Base-by-base conservation (phyloP, 495 filamentous ascomycete genomes). In the Pseudotulostoma volvatum region DNA sequence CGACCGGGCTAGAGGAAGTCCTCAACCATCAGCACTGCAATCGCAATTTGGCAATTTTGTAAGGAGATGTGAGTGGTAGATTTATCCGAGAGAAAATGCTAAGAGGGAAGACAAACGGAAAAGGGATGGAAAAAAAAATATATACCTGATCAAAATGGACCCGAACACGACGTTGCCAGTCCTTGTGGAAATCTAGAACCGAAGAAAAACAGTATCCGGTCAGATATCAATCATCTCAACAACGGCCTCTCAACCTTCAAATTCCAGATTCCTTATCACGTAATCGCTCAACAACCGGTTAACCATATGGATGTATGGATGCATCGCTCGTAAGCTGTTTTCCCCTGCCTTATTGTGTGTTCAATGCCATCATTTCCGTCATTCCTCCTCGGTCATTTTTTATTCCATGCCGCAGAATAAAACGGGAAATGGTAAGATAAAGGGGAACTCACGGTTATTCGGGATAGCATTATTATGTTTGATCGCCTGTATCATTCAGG, bases 131-230 rank as follows among this genome's bases (percentile, higher is more conserved):
- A n/a, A n/a, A n/a, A n/a, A n/a, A n/a, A n/a, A n/a, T n/a, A n/a
- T n/a, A n/a, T 86, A 96, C 88, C 88, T 97, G 90, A 73, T 97
- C 84, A 73, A 97, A 97, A 74, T 96, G 92, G 61, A 76, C 75
- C 67, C 86, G 82, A 52, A 97, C 90, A 69, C 90, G 86, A 66
- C 83, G 81, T 67, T 94, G 86, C 90, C 90, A 97, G 72, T 97
- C 84, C 85, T 97, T 97, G 74, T 85, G 90, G 85, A 97, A 97
- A 67, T 97, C 84, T 43, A 48, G 39, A 54, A 60, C 32, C 23
- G 23, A 28, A 28, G 11, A 5, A 28, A 28, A 28, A 28, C n/a
- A n/a, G n/a, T n/a, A n/a, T n/a, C 17, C 34, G 33, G 46, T 64
- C 45, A 64, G 53, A 33, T 32, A 44, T 46, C 15, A 42, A 39